Percentiles rank a stretch among this genome's conserved stretches.
Evolutionary conservation across 805 yeast genomes (phyloP).

Genomic region (Candida pseudoglaebosa): DNA sequence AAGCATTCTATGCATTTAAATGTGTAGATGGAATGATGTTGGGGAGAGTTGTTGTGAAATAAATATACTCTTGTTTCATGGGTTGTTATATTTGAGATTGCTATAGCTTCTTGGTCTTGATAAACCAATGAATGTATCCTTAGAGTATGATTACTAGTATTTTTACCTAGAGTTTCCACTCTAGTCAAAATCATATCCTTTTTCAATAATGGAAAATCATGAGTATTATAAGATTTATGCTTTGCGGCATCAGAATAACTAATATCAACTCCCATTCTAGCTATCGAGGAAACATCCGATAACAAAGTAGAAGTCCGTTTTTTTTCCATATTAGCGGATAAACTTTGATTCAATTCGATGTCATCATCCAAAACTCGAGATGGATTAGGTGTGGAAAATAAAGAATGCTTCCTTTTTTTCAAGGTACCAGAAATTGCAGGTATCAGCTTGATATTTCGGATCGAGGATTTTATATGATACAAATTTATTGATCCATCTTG

Average conservation of each 20-base stretch:
- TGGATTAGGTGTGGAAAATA: conserved; percentile 39
- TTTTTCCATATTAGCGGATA: conserved; percentile 38
- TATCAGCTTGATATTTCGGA: conserved; percentile 10
- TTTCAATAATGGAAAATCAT: conserved; percentile 37
- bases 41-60: conserved; percentile 31
- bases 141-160: conserved; percentile 12
- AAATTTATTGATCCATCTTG: conserved; percentile 43
- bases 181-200: conserved; percentile 72
- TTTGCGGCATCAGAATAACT: conserved; percentile 24
- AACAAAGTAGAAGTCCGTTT: conserved; percentile 40
- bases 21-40: conserved; percentile 29
- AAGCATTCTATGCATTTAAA: conserved; percentile 34
- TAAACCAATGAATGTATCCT: conserved; percentile 38
- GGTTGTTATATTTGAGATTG: conserved; percentile 44
- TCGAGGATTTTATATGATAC: conserved; percentile 50
- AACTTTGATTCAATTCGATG: conserved; percentile 16
- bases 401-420: conserved; percentile 22
- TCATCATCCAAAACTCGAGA: conserved; percentile 42
- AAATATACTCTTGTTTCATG: conserved; percentile 48
- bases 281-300: conserved; percentile 42
- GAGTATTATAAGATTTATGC: conserved; percentile 9
- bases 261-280: conserved; percentile 40
- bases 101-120: conserved; percentile 58
- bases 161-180: conserved; percentile 40
- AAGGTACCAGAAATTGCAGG: conserved; percentile 1